These are phyloP conservation scores for Syncephalis plumigaleata DNA, from an alignment of 371 early-diverging fungal genomes.

Conservation along the genomic window DNA sequence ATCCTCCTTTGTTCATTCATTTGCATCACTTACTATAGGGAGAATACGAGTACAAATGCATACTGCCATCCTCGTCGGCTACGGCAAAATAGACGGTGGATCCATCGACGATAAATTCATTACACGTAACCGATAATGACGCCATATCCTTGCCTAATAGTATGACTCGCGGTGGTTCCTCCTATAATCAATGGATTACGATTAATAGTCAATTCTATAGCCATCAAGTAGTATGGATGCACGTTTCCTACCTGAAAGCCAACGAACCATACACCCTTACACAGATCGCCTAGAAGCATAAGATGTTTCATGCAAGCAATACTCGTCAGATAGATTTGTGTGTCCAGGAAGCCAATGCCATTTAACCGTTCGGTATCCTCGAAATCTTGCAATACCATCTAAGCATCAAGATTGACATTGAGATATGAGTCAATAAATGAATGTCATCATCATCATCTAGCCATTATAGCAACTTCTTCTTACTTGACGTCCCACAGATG, in stretches of 20 bases:
- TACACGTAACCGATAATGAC: slow-evolving; percentile 42
- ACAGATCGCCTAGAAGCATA: slow-evolving; percentile 82
- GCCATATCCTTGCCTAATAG: slow-evolving; percentile 83
- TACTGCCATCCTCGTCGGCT: slow-evolving; percentile 66
- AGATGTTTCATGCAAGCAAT: slow-evolving; percentile 77
- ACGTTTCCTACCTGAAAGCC: slow-evolving; percentile 65
- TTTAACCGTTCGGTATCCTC: slow-evolving; percentile 75
- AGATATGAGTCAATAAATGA: background rate
- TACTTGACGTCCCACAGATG: slow-evolving; percentile 84
- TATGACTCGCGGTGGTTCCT: slow-evolving; percentile 80
- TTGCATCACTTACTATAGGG: slow-evolving; percentile 29
- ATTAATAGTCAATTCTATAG: background rate
- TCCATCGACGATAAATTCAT: slow-evolving; percentile 66
- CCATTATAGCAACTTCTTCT: too few relatives aligned
- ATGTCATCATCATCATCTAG: background rate
- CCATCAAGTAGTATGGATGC: background rate
- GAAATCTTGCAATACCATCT: slow-evolving; percentile 77
- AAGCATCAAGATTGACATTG: too few relatives aligned
- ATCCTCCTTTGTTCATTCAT: slow-evolving; percentile 16
- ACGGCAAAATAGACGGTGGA: slow-evolving; percentile 52
- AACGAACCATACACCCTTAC: slow-evolving; percentile 82
- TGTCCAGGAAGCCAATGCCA: slow-evolving; percentile 95
- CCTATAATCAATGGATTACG: slow-evolving; percentile 23
- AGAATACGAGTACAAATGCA: slow-evolving; percentile 69
- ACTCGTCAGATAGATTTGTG: slow-evolving; percentile 76